Evolutionary conservation across 176 grass and related monocot genomes (phyloP).

Genomic region (Oryza punctata): DNA sequence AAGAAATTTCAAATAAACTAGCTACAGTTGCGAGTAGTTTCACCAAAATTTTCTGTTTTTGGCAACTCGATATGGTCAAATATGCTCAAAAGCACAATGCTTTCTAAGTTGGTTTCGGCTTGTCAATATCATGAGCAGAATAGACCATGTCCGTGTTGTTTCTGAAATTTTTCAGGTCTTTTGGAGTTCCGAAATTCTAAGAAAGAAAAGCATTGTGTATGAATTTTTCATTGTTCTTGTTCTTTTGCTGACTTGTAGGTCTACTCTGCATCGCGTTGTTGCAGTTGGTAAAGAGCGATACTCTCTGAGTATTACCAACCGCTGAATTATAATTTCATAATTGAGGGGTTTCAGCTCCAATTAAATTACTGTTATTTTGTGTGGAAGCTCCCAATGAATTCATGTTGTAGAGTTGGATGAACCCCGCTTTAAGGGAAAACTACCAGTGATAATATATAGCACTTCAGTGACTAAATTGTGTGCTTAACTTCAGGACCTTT

Average conservation of each 20-base stretch:
- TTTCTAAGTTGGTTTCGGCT: not conserved
- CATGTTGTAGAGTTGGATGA: too few relatives aligned
- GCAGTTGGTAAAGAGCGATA: too few relatives aligned
- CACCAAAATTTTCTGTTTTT: too few relatives aligned
- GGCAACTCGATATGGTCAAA: too few relatives aligned
- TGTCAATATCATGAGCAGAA: not conserved
- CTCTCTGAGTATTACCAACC: not conserved
- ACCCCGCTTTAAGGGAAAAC: too few relatives aligned
- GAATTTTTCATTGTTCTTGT: not conserved
- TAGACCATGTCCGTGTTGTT: not conserved
- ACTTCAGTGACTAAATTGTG: not conserved
- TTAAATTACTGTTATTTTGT: too few relatives aligned
- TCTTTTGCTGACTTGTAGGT: slow-evolving; percentile 52
- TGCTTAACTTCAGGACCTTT: not conserved
- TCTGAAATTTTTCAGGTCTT: not conserved
- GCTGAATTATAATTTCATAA: not conserved
- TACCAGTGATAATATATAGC: not conserved
- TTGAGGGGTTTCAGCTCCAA: not conserved
- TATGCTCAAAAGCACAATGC: not conserved
- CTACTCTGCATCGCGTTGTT: slow-evolving; percentile 45
- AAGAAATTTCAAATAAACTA: not conserved
- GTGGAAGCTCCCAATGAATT: not conserved
- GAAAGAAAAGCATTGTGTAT: not conserved
- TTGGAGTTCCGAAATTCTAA: not conserved
- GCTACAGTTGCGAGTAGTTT: too few relatives aligned